Conservation (phyloP, 2,329 filamentous ascomycete species). For the Cladophialophora chaetospira region DNA sequence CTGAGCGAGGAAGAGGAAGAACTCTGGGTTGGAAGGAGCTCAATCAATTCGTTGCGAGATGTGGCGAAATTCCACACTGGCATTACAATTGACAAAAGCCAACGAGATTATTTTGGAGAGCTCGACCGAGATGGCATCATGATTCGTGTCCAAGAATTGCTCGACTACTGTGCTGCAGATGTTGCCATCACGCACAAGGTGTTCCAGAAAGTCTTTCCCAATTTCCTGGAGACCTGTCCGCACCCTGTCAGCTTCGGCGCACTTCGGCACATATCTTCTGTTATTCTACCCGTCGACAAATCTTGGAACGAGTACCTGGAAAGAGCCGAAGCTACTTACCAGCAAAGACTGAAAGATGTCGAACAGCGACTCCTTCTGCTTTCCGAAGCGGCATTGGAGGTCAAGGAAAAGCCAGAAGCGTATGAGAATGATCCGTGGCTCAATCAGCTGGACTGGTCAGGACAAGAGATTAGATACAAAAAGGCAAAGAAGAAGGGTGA, state of each 20-base stretch:
- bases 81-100: slow-evolving; percentile 85
- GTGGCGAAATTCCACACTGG: slow-evolving; percentile 96
- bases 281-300: slow-evolving; percentile 86
- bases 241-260: slow-evolving; percentile 98
- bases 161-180: slow-evolving; percentile 94
- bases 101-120: slow-evolving; percentile 82
- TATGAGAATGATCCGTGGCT: slow-evolving; percentile 88
- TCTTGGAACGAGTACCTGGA: slow-evolving; percentile 84
- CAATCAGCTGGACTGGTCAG: slow-evolving; percentile 90
- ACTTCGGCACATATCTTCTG: slow-evolving; percentile 85
- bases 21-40: slow-evolving; percentile 91
- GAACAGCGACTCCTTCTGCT: slow-evolving; percentile 72
- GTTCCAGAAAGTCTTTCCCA: slow-evolving; percentile 90
- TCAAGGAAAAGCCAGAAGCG: slow-evolving; percentile 68
- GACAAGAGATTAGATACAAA: slow-evolving; percentile 85
- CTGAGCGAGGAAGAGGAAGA: slow-evolving; percentile 85
- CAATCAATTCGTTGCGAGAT: slow-evolving; percentile 90
- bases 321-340: slow-evolving; percentile 83
- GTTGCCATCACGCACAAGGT: slow-evolving; percentile 90
- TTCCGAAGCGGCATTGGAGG: slow-evolving; percentile 72
- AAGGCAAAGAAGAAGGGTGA: slow-evolving; percentile 89
- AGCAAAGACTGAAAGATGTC: slow-evolving; percentile 74
- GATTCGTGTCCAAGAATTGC: slow-evolving; percentile 73
- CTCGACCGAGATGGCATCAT: slow-evolving; percentile 71
- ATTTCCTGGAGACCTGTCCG: slow-evolving; percentile 85